A percentile compares a stretch with the other conserved stretches of the same genome.
Evolutionary conservation across 2,329 filamentous ascomycete genomes (phyloP).

Genomic region (Furcasterigmium furcatum): DNA sequence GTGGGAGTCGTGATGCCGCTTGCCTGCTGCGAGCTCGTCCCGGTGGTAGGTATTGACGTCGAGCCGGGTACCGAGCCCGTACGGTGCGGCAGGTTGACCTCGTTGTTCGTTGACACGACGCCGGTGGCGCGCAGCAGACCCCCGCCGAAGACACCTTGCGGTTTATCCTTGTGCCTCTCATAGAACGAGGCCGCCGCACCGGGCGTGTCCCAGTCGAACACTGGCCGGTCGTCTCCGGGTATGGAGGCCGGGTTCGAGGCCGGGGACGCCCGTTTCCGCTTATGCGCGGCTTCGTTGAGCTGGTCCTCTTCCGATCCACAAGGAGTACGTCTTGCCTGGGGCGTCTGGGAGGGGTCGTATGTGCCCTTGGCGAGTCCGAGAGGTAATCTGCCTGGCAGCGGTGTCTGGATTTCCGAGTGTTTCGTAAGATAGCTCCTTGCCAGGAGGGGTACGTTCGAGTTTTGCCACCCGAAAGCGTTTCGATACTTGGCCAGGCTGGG

Average conservation of each 20-base stretch:
- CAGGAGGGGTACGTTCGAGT: conserved; percentile 44
- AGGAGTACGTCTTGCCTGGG: background rate
- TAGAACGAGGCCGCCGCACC: background rate
- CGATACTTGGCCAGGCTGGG: conserved; percentile 29
- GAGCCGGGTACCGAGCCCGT: conserved; percentile 1
- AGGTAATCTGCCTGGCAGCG: conserved; percentile 42
- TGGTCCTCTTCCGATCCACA: background rate
- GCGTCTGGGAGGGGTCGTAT: background rate
- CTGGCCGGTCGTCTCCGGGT: background rate
- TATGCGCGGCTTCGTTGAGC: conserved; percentile 7
- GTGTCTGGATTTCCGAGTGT: conserved; percentile 33
- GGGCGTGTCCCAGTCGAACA: background rate
- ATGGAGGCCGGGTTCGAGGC: background rate
- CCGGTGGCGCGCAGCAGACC: conserved; percentile 4
- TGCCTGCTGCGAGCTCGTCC: no score
- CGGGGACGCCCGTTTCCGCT: conserved; percentile 14
- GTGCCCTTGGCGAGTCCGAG: conserved; percentile 26
- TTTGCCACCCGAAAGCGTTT: conserved; percentile 20
- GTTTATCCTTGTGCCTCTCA: background rate
- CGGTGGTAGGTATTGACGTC: no score
- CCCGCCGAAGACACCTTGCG: conserved; percentile 3
- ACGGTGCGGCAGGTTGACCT: conserved; percentile 7
- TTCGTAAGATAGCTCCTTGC: conserved; percentile 39
- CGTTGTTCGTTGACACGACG: background rate
- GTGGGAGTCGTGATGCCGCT: no score